These are phyloP conservation scores for Neurospora sp. DNA, from an alignment of 495 filamentous ascomycete species.

Conservation along the genomic window DNA sequence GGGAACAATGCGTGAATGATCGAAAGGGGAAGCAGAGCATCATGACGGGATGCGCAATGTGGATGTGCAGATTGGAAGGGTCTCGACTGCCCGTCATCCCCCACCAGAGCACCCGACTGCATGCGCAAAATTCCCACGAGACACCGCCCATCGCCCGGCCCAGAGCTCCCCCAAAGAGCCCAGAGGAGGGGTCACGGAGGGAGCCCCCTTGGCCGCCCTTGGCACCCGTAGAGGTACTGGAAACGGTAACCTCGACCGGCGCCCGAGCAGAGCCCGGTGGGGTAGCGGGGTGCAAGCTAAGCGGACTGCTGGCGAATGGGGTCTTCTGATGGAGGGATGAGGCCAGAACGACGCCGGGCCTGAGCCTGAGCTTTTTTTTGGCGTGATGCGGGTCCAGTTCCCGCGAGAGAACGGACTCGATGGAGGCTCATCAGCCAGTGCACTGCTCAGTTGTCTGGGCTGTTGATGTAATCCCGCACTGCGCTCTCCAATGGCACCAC, in stretches of 20 bases:
- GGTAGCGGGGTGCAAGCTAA: conserved; percentile 19
- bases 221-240: background rate
- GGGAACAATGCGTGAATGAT: background rate
- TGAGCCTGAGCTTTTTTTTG: background rate
- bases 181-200: background rate
- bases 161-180: background rate
- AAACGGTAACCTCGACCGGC: background rate
- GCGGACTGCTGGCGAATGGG: conserved; percentile 7
- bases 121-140: no score
- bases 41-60: background rate
- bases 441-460: background rate
- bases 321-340: background rate
- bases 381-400: conserved; percentile 6
- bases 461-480: background rate
- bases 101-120: no score
- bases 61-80: background rate
- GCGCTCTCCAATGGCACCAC: background rate
- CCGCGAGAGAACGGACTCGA: background rate
- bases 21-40: background rate
- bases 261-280: conserved; percentile 11
- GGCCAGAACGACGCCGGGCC: background rate
- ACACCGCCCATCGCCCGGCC: background rate
- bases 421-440: background rate
- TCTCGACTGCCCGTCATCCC: no score
- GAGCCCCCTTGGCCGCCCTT: background rate